These are phyloP conservation scores for Lentinula sp. DNA, from an alignment of 768 basidiomycete genomes.

Conservation along the genomic window DNA sequence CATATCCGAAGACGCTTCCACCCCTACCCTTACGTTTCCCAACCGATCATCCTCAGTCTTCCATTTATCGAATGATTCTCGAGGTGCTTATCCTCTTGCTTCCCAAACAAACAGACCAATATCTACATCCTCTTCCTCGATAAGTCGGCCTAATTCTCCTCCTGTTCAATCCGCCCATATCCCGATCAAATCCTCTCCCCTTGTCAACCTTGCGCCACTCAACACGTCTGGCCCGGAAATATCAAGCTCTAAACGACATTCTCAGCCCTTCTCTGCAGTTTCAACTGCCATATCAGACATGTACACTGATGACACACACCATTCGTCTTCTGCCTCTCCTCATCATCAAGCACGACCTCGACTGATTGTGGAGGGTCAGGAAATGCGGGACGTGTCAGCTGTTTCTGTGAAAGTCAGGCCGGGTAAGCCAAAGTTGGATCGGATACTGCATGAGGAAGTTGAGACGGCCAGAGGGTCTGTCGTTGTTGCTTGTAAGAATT, in stretches of 20 bases:
- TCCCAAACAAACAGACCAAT: background rate
- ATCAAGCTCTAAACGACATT: background rate
- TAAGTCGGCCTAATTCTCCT: background rate
- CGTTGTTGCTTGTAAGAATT: conserved; percentile 62
- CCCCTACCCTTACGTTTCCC: background rate
- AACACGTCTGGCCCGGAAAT: background rate
- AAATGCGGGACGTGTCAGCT: conserved; percentile 51
- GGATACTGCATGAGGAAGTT: conserved; percentile 62
- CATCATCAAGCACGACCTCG: conserved; percentile 7
- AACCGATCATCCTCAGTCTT: background rate
- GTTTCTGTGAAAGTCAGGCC: conserved; percentile 59
- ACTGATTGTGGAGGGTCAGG: conserved; percentile 49
- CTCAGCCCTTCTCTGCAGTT: background rate
- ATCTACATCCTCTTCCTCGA: background rate
- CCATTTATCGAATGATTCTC: background rate
- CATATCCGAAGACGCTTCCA: background rate
- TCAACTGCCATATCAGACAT: background rate
- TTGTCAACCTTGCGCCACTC: background rate
- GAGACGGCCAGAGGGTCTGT: conserved; percentile 45
- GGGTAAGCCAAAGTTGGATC: conserved; percentile 61
- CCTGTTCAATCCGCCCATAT: background rate
- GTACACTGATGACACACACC: background rate
- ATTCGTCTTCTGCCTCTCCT: background rate
- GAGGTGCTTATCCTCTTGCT: background rate
- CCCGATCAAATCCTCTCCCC: conserved; percentile 2